Evolutionary conservation across 257 asterid species (phyloP).

Genomic region (Plantago ovata): DNA sequence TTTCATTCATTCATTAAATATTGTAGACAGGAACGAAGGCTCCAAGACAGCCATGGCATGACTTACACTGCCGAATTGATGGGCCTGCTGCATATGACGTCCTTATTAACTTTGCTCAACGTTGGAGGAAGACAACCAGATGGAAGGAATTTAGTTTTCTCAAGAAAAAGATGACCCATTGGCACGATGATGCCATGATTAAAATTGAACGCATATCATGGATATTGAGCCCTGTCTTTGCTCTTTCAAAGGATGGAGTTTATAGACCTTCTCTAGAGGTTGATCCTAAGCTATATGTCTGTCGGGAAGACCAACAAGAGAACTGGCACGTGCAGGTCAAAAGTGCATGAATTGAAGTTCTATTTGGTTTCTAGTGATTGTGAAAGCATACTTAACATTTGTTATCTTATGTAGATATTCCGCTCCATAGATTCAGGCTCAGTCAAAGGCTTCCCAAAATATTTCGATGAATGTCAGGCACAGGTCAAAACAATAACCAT

Average conservation of each 20-base stretch:
- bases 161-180: slow-evolving; percentile 56
- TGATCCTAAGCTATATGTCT: slow-evolving; percentile 61
- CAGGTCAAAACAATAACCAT: slow-evolving; percentile 43
- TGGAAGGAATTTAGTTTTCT: slow-evolving; percentile 81
- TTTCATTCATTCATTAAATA: slow-evolving; percentile 13
- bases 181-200: slow-evolving; percentile 93
- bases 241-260: slow-evolving; percentile 45
- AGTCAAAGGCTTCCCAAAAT: slow-evolving; percentile 71
- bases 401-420: slow-evolving; percentile 54
- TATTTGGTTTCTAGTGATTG: slow-evolving; percentile 17
- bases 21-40: slow-evolving; percentile 70
- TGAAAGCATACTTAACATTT: slow-evolving; percentile 18
- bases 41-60: slow-evolving; percentile 99
- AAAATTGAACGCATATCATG: slow-evolving; percentile 91
- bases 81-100: slow-evolving; percentile 99
- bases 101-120: slow-evolving; percentile 90
- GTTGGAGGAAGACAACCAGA: slow-evolving; percentile 95
- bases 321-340: slow-evolving; percentile 93
- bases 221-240: slow-evolving; percentile 74
- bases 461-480: slow-evolving; percentile 43
- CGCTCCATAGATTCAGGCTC: slow-evolving; percentile 96
- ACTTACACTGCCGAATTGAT: slow-evolving; percentile 81
- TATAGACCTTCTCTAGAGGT: slow-evolving; percentile 41
- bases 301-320: slow-evolving; percentile 52
- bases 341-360: slow-evolving; percentile 20